A percentile compares a stretch with the other conserved stretches of the same genome.
phyloP scores from a whole-genome alignment of 768 basidiomycete genomes.

The Phlebiopsis gigantea region DNA sequence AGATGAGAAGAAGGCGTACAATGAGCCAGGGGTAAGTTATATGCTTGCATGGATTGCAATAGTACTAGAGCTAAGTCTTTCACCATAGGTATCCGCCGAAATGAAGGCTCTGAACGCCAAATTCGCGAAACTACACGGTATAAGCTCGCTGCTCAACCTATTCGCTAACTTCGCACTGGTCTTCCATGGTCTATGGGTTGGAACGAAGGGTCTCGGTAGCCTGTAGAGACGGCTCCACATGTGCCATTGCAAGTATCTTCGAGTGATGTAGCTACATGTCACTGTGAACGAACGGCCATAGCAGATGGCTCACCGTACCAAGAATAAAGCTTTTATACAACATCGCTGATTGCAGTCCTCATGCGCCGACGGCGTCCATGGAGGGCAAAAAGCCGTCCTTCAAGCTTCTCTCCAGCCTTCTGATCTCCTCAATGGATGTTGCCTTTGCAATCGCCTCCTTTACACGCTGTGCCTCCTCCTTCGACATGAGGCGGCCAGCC shows the following conservation, averaged over 20 bases:
- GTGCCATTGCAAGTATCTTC: neutral
- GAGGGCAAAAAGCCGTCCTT: conserved; percentile 81
- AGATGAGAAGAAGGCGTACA: conserved; percentile 62
- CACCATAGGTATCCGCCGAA: conserved; percentile 49
- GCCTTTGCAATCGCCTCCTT: conserved; percentile 85
- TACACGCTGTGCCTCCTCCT: conserved; percentile 85
- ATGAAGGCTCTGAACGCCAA: conserved; percentile 67
- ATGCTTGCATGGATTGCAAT: conserved; percentile 16
- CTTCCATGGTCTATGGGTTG: conserved; percentile 73
- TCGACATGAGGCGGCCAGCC: conserved; percentile 85
- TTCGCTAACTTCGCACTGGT: conserved; percentile 49
- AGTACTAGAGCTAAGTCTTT: neutral
- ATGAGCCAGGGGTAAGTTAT: conserved; percentile 50
- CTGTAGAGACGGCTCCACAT: conserved; percentile 1
- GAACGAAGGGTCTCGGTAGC: conserved; percentile 41
- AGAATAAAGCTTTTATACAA: conserved; percentile 29
- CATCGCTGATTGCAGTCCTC: conserved; percentile 19
- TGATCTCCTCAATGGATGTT: conserved; percentile 87
- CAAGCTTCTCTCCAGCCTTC: conserved; percentile 74
- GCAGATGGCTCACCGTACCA: conserved; percentile 13
- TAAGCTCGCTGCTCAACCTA: conserved; percentile 66
- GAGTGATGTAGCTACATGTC: neutral
- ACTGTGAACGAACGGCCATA: conserved; percentile 3
- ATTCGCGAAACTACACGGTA: conserved; percentile 64
- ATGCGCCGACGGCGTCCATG: conserved; percentile 75